Conservation (phyloP, 139 green algal species). For the Auxenochlorella pyrenoidosa region DNA sequence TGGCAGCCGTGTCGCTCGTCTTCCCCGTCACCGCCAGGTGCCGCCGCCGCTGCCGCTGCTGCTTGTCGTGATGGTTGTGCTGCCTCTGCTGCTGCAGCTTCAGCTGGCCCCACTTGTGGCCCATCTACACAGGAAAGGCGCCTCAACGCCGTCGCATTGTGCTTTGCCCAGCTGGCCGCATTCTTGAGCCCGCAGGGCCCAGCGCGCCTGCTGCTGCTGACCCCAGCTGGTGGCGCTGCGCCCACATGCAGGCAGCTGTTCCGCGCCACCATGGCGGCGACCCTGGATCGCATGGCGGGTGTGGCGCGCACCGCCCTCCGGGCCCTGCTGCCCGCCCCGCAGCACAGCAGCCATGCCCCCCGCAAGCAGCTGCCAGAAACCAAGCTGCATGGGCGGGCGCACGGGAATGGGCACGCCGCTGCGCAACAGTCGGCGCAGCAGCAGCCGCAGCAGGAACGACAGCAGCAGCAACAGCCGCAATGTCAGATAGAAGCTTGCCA, state of each 20-base stretch:
- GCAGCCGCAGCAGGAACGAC: background rate
- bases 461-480: background rate
- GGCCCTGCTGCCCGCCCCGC: background rate
- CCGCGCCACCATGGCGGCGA: background rate
- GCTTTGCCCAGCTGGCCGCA: background rate
- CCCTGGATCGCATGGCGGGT: background rate
- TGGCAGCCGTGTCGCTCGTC: background rate
- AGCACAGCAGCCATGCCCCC: too few species aligned
- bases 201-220: background rate
- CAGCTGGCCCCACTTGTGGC: background rate
- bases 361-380: background rate
- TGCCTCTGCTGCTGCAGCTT: background rate
- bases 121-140: background rate
- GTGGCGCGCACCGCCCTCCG: background rate
- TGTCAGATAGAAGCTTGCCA: too few species aligned
- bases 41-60: background rate
- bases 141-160: background rate
- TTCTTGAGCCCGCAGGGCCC: background rate
- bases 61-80: background rate
- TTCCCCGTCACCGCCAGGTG: slow-evolving; percentile 28
- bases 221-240: background rate
- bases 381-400: background rate
- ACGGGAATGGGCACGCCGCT: background rate
- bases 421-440: background rate
- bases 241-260: slow-evolving; percentile 26